Percentiles rank a stretch among this genome's conserved stretches.
These are phyloP conservation scores for Fusarium nodosum DNA, from an alignment of 2,329 filamentous ascomycete genomes.

Conservation along the genomic window DNA sequence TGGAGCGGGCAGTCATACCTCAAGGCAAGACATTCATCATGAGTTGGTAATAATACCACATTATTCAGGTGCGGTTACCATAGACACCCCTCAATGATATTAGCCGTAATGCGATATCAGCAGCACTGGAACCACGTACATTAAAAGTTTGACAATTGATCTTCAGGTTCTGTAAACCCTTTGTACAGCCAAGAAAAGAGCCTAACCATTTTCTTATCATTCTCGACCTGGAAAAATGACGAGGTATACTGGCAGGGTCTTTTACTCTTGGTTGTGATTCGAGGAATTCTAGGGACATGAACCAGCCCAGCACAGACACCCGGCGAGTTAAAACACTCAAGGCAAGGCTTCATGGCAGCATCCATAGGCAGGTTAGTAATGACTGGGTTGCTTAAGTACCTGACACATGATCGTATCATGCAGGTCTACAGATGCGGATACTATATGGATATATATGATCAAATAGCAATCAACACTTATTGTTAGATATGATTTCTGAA, in stretches of 20 bases:
- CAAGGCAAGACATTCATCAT: slow-evolving; percentile 34
- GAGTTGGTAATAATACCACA: slow-evolving; percentile 15
- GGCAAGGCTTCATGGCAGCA: slow-evolving; percentile 32
- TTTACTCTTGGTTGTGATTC: slow-evolving; percentile 24
- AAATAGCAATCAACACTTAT: not conserved
- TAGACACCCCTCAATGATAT: slow-evolving; percentile 29
- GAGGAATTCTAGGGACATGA: slow-evolving; percentile 34
- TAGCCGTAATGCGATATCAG: slow-evolving; percentile 27
- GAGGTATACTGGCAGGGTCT: slow-evolving; percentile 30
- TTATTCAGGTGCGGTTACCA: slow-evolving; percentile 33
- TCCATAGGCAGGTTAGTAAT: too few relatives aligned
- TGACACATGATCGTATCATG: slow-evolving; percentile 34
- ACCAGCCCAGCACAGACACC: slow-evolving; percentile 33
- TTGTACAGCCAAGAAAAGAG: slow-evolving; percentile 11
- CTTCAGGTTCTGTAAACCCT: slow-evolving; percentile 8
- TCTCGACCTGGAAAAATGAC: slow-evolving; percentile 4
- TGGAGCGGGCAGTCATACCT: slow-evolving; percentile 7
- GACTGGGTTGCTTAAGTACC: slow-evolving; percentile 13
- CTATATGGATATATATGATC: not conserved
- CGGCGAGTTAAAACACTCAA: slow-evolving; percentile 21
- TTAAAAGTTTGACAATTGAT: not conserved
- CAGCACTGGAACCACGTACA: slow-evolving; percentile 2
- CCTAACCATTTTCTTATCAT: slow-evolving; percentile 6
- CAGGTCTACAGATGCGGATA: not conserved
- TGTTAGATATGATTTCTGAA: slow-evolving; percentile 10